Evolutionary conservation across 1,284 basidiomycete genomes (phyloP).

Genomic region (Trichosporon inkin): DNA sequence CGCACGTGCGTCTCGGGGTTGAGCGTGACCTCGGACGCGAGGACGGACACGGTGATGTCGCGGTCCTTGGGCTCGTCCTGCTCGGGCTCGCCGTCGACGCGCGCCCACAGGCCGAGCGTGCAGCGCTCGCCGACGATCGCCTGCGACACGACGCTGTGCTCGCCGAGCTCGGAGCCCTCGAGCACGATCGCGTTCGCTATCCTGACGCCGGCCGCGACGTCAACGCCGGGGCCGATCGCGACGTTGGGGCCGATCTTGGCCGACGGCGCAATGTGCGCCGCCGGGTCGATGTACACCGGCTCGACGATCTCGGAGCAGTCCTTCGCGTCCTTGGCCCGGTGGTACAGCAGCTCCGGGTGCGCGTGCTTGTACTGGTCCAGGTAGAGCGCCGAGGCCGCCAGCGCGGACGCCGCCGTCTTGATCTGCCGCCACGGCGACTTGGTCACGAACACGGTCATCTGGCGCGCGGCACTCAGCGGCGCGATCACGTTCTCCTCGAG

Average conservation of each 20-base stretch:
- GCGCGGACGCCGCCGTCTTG: constrained; percentile 55
- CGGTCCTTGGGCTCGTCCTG: constrained; percentile 46
- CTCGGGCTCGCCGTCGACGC: constrained; percentile 53
- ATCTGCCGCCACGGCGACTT: constrained; percentile 55
- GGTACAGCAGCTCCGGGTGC: constrained; percentile 39
- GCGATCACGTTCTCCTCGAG: constrained; percentile 56
- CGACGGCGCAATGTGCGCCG: constrained; percentile 48
- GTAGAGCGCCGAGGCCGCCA: constrained; percentile 54
- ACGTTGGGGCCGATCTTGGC: constrained; percentile 55
- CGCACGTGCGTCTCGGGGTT: constrained; percentile 48
- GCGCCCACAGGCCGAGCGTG: constrained; percentile 52
- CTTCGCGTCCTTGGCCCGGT: constrained; percentile 10
- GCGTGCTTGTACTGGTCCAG: constrained; percentile 41
- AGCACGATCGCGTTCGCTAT: constrained; percentile 54
- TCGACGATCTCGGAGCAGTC: constrained; percentile 46
- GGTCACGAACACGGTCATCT: constrained; percentile 55
- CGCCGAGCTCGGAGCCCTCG: constrained; percentile 51
- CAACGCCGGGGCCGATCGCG: constrained; percentile 50
- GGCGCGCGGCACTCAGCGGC: constrained; percentile 51
- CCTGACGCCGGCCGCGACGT: constrained; percentile 51
- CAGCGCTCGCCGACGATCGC: constrained; percentile 51
- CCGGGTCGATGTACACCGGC: constrained; percentile 53
- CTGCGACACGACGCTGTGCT: constrained; percentile 53
- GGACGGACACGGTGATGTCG: constrained; percentile 51
- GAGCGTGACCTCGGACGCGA: constrained; percentile 51